These are phyloP conservation scores for Cytospora mali DNA, from an alignment of 2,329 filamentous ascomycete species.

Conservation along the genomic window DNA sequence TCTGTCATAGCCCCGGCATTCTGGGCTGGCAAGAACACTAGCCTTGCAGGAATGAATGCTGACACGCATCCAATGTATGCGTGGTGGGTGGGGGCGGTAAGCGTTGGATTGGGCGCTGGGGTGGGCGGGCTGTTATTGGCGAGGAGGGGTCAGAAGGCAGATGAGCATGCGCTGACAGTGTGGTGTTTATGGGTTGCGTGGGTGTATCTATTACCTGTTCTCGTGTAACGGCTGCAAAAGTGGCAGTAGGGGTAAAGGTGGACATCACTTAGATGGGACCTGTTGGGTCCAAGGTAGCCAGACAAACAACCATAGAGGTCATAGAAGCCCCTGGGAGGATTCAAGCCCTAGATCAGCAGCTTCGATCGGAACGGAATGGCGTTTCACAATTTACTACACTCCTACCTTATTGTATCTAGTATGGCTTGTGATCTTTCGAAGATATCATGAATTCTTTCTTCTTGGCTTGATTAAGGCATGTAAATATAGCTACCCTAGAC, in stretches of 20 bases:
- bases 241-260: neutral
- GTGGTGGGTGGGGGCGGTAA: neutral
- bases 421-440: too few relatives aligned
- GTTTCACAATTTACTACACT: too few relatives aligned
- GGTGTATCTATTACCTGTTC: neutral
- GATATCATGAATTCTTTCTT: too few relatives aligned
- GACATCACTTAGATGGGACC: neutral
- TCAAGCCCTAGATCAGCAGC: too few relatives aligned
- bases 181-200: constrained; percentile 2
- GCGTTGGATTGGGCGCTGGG: neutral
- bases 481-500: too few relatives aligned
- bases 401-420: too few relatives aligned
- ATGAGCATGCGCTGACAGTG: neutral
- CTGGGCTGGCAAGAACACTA: constrained; percentile 20
- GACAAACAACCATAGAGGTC: constrained; percentile 4
- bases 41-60: neutral
- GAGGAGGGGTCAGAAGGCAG: neutral
- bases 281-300: neutral
- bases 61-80: neutral
- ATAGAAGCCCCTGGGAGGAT: too few relatives aligned
- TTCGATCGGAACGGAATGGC: neutral
- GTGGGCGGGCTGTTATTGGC: neutral
- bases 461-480: too few relatives aligned
- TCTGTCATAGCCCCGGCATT: constrained; percentile 30
- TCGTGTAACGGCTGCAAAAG: constrained; percentile 3